A percentile compares a stretch with the other conserved stretches of the same genome.
phyloP scores from a whole-genome alignment of 179 eudicot genomes.

The Actinidia chinensis region DNA sequence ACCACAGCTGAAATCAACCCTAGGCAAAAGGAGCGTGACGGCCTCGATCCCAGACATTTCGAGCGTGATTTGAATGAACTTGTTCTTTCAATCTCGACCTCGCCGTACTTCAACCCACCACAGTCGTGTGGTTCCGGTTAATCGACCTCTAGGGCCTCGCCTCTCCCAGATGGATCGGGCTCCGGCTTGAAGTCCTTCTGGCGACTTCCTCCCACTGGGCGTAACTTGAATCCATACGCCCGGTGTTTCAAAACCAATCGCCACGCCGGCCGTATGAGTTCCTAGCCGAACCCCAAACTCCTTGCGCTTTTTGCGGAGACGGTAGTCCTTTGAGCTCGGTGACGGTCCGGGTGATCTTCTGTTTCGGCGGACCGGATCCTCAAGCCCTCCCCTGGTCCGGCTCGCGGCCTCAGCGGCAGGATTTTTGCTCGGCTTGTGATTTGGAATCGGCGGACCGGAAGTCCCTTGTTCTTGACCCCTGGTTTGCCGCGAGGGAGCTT shows the following conservation, averaged over 20 bases:
- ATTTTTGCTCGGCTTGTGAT: too few relatives aligned
- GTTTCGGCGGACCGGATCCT: slow-evolving; percentile 79
- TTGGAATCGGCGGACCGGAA: too few relatives aligned
- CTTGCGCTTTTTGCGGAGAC: slow-evolving; percentile 74
- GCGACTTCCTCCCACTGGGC: slow-evolving; percentile 89
- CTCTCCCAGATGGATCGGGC: slow-evolving; percentile 86
- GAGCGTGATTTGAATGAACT: slow-evolving; percentile 62
- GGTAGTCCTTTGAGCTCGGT: slow-evolving; percentile 77
- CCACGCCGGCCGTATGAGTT: slow-evolving; percentile 57
- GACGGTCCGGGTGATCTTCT: slow-evolving; percentile 71
- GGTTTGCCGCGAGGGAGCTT: too few relatives aligned
- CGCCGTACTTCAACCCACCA: slow-evolving; percentile 83
- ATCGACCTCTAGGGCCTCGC: slow-evolving; percentile 68
- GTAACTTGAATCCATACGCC: slow-evolving; percentile 84
- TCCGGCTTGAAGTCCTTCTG: slow-evolving; percentile 65
- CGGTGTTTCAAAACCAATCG: slow-evolving; percentile 70
- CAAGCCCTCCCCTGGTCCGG: too few relatives aligned
- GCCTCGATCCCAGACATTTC: slow-evolving; percentile 85
- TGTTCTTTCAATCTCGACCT: slow-evolving; percentile 82
- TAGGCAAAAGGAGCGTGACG: slow-evolving; percentile 52
- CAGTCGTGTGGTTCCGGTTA: slow-evolving; percentile 59
- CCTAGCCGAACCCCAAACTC: slow-evolving; percentile 85
- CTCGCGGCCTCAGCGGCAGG: slow-evolving; percentile 87
- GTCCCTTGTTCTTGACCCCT: too few relatives aligned
- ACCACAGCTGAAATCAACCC: slow-evolving; percentile 85